A percentile compares a stretch with the other conserved stretches of the same genome.
These are phyloP conservation scores for Thelonectria discophora DNA, from an alignment of 2,329 filamentous ascomycete species.

Conservation along the genomic window DNA sequence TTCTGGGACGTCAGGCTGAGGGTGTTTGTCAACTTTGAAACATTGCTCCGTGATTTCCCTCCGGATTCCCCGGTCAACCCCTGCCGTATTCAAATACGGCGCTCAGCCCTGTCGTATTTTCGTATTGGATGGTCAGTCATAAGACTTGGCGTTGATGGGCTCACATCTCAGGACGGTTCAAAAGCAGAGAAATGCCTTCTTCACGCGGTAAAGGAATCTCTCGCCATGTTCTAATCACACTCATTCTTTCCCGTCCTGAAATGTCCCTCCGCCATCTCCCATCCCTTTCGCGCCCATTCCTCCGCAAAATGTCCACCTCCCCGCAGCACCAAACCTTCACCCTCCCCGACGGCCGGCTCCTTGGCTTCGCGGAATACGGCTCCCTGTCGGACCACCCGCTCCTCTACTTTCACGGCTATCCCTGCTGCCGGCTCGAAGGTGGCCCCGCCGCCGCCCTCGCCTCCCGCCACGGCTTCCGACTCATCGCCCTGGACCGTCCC, in stretches of 20 bases:
- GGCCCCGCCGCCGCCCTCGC: conserved; percentile 40
- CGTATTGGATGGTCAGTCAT: too few relatives aligned
- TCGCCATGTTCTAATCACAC: neutral
- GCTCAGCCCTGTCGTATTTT: too few relatives aligned
- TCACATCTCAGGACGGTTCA: too few relatives aligned
- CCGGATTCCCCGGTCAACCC: conserved; percentile 35
- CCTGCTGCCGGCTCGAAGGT: conserved; percentile 52
- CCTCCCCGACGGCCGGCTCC: conserved; percentile 51
- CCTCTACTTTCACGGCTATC: conserved; percentile 55
- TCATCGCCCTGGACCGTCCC: conserved; percentile 53
- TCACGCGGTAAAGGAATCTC: too few relatives aligned
- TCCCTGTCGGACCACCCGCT: conserved; percentile 43
- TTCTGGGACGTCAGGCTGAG: too few relatives aligned
- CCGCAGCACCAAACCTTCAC: conserved; percentile 40
- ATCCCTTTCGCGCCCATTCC: neutral
- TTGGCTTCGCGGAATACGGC: conserved; percentile 54
- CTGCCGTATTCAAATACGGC: conserved; percentile 3
- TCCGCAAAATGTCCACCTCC: conserved; percentile 10
- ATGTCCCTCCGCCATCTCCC: neutral
- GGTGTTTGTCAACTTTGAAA: too few relatives aligned
- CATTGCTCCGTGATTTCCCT: too few relatives aligned
- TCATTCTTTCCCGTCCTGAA: neutral
- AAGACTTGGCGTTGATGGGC: too few relatives aligned
- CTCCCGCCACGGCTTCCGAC: conserved; percentile 39
- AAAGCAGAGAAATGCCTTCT: too few relatives aligned